Percentiles rank a stretch among this genome's conserved stretches.
These are phyloP conservation scores for Fusarium praegraminearum DNA, from an alignment of 2,329 filamentous ascomycete genomes.

Conservation along the genomic window DNA sequence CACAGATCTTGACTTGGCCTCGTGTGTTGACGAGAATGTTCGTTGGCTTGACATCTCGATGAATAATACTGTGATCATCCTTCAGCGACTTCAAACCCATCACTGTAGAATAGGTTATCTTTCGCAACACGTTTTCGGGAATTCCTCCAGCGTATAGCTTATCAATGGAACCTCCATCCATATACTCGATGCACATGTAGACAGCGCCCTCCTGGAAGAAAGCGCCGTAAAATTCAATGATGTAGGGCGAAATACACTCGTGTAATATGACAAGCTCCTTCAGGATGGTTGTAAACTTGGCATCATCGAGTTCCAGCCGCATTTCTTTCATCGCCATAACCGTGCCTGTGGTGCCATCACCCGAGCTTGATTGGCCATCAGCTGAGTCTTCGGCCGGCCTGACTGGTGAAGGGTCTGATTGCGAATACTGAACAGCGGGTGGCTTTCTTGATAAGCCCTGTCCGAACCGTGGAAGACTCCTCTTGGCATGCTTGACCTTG, in stretches of 20 bases:
- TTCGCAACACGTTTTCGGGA: conserved; percentile 86
- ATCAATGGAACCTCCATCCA: conserved; percentile 98
- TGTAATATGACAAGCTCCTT: conserved; percentile 98
- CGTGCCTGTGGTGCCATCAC: conserved; percentile 72
- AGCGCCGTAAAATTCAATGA: conserved; percentile 98
- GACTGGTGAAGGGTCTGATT: conserved; percentile 53
- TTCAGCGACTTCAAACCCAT: conserved; percentile 94
- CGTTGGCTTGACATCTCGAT: conserved; percentile 98
- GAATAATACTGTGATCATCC: conserved; percentile 99
- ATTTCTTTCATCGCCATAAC: conserved; percentile 99
- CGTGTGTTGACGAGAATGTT: conserved; percentile 93
- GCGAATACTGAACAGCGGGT: conserved; percentile 53
- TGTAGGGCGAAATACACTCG: conserved; percentile 93
- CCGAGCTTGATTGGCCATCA: conserved; percentile 48
- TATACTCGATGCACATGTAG: conserved; percentile 99
- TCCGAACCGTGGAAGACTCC: conserved; percentile 68
- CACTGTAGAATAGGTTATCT: conserved; percentile 90
- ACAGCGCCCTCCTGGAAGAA: conserved; percentile 99
- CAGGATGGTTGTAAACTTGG: conserved; percentile 95
- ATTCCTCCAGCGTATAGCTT: conserved; percentile 93
- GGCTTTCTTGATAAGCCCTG: conserved; percentile 66
- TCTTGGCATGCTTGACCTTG: conserved; percentile 89
- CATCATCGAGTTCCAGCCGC: conserved; percentile 92
- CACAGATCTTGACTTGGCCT: conserved; percentile 97
- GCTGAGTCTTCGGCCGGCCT: conserved; percentile 48